Conservation (phyloP, 75 land plant species). For the Cryptomeria japonica region DNA sequence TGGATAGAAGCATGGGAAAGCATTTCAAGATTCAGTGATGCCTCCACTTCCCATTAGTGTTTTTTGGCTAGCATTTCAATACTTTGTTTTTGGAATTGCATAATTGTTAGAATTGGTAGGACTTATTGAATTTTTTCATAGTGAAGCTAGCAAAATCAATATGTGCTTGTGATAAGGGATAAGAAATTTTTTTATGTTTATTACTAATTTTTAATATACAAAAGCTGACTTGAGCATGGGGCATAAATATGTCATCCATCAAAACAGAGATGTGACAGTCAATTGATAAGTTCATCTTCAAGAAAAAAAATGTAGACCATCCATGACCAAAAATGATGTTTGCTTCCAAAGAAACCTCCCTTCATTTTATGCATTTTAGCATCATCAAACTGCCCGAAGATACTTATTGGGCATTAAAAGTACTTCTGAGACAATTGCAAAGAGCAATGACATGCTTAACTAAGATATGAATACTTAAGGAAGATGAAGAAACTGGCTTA, state of each 20-base stretch:
- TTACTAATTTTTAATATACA: too few relatives aligned
- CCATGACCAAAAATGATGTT: not conserved
- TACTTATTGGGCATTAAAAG: not conserved
- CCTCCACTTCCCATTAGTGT: constrained; percentile 32
- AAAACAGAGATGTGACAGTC: not conserved
- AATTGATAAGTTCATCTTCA: not conserved
- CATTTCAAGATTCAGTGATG: constrained; percentile 31
- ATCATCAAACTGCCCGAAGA: not conserved
- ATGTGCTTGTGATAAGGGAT: not conserved
- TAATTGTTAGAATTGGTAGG: constrained; percentile 65
- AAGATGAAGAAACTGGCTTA: not conserved
- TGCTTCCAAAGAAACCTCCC: not conserved
- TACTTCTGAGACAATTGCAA: not conserved
- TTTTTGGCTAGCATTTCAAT: constrained; percentile 60
- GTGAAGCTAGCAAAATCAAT: constrained; percentile 3
- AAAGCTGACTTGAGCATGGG: not conserved
- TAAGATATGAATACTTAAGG: not conserved
- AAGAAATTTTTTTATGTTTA: not conserved
- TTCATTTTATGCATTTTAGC: not conserved
- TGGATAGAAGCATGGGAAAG: constrained; percentile 24
- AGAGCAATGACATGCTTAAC: not conserved
- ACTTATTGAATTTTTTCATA: constrained; percentile 70
- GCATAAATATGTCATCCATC: not conserved
- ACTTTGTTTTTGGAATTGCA: constrained; percentile 43
- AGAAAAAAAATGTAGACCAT: not conserved